Percentiles rank a stretch among this genome's conserved stretches.
phyloP scores from a whole-genome alignment of 2,329 filamentous ascomycete species.

The Knufia fluminis region DNA sequence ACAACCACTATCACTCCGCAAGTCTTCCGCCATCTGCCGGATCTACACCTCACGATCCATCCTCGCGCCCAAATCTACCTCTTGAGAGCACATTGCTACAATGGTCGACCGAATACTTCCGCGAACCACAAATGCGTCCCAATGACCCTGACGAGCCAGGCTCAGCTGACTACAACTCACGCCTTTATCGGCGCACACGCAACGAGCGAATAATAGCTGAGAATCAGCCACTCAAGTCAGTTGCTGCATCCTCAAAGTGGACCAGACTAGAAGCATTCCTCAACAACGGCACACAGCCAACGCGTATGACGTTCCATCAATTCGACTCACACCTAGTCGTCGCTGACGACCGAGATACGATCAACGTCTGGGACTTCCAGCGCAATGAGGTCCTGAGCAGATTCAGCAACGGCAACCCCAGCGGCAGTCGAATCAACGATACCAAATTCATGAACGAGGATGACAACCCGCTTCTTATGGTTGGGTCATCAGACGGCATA shows the following conservation, averaged over 20 bases:
- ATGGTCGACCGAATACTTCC: conserved; percentile 97
- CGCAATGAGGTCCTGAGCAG: conserved; percentile 62
- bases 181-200: conserved; percentile 81
- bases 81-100: conserved; percentile 77
- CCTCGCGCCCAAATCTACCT: conserved; percentile 52
- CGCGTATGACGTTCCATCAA: conserved; percentile 93
- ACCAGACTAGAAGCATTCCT: conserved; percentile 73
- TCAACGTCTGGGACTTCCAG: conserved; percentile 84
- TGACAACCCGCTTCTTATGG: conserved; percentile 88
- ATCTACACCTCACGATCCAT: conserved; percentile 53
- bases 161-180: conserved; percentile 90
- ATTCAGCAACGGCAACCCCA: conserved; percentile 91
- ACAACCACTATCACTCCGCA: conserved; percentile 65
- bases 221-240: conserved; percentile 86
- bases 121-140: conserved; percentile 95
- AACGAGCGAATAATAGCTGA: conserved; percentile 89
- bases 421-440: conserved; percentile 84
- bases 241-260: conserved; percentile 79
- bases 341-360: conserved; percentile 76
- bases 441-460: conserved; percentile 98
- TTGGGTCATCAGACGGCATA: conserved; percentile 88
- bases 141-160: conserved; percentile 94
- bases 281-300: conserved; percentile 80
- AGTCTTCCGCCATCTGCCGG: conserved; percentile 70
- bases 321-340: conserved; percentile 94